Base-by-base conservation (phyloP, 371 early-diverging fungal genomes). In the Rhizopus arrhizus region DNA sequence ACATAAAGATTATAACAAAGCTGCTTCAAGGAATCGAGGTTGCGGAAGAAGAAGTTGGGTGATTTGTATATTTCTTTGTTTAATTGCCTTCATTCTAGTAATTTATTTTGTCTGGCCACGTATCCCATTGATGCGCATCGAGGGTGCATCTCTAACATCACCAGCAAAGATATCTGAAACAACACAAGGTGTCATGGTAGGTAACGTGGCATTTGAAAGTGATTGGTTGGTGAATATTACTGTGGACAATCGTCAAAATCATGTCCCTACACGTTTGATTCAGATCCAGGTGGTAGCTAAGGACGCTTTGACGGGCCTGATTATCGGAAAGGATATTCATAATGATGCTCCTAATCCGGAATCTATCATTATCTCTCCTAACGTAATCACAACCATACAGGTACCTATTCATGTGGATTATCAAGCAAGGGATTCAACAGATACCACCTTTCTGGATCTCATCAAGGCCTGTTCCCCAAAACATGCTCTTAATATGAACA, bases 181-280 rank as follows among this genome's bases (percentile, higher is more conserved):
- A 1, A 57, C 55, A 28, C 78, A 77, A 48, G 72, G 72, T n/a
- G 58, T 69, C 6, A 66, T 77, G 73, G 65, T 73, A 0, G 74
- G 78, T 8, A 78, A 74, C 57, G 71, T 74, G n/a, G 68, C 66
- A 1, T 78, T 78, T 48, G 78, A 78, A 53, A 73, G 69, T 32
- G 68, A 70, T 41, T 80, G 80, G 80, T 36, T 69, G 15, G 77
- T 80, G 12, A 74, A 74, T 43, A 53, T 76, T 8, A 74, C 74
- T 0, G 67, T 80, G 2, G 80, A 80, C 33, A 74, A 72, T 53
- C 65, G 77, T 3, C 62, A 64, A 40, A 80, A 80, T 32, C 70
- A 63, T 41, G 64, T 80, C 0, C 80, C 80, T 0, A 76, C 74
- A 22, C 66, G 63, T 0, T 46, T 79, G 0, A 62, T 60, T 1